A percentile compares a stretch with the other conserved stretches of the same genome.
Conservation (phyloP, 1,284 basidiomycete genomes). For the Tausonia pullulans region DNA sequence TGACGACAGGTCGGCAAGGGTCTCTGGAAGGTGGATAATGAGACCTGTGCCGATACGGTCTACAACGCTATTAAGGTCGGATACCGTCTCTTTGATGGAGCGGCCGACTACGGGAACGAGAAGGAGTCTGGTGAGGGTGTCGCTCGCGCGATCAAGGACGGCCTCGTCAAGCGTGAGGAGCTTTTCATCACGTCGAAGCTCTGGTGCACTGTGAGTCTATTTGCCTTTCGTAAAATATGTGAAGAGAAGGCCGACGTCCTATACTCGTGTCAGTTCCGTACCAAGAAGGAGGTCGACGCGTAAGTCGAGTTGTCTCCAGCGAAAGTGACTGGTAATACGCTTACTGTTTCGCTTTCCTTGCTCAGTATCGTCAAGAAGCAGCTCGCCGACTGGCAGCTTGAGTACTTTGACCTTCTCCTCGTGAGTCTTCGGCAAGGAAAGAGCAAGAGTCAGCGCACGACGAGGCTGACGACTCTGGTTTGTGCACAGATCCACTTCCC, state of each 20-base stretch:
- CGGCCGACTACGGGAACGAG: slow-evolving; percentile 37
- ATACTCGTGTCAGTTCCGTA: slow-evolving; percentile 1
- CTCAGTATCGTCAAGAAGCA: slow-evolving; percentile 44
- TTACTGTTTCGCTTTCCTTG: neutral
- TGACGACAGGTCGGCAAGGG: slow-evolving; percentile 18
- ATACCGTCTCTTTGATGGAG: slow-evolving; percentile 38
- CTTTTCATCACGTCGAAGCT: slow-evolving; percentile 41
- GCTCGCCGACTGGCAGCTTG: slow-evolving; percentile 61
- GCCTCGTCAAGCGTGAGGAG: slow-evolving; percentile 37
- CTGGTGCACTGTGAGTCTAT: slow-evolving; percentile 50
- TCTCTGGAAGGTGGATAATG: slow-evolving; percentile 23
- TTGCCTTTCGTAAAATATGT: slow-evolving; percentile 31
- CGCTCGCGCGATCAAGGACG: slow-evolving; percentile 34
- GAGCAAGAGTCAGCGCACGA: too few species aligned
- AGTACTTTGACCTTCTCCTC: slow-evolving; percentile 35
- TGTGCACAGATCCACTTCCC: slow-evolving; percentile 54
- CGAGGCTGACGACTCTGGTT: too few species aligned
- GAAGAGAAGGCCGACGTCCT: slow-evolving; percentile 57
- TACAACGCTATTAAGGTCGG: slow-evolving; percentile 39
- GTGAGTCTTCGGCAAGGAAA: too few species aligned
- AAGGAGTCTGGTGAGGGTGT: slow-evolving; percentile 35
- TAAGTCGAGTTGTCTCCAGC: neutral
- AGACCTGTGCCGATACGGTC: slow-evolving; percentile 27
- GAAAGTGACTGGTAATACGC: neutral
- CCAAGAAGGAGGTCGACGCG: neutral